A percentile compares a stretch with the other conserved stretches of the same genome.
These are phyloP conservation scores for Plantago ovata DNA, from an alignment of 257 asterid genomes.

Conservation along the genomic window DNA sequence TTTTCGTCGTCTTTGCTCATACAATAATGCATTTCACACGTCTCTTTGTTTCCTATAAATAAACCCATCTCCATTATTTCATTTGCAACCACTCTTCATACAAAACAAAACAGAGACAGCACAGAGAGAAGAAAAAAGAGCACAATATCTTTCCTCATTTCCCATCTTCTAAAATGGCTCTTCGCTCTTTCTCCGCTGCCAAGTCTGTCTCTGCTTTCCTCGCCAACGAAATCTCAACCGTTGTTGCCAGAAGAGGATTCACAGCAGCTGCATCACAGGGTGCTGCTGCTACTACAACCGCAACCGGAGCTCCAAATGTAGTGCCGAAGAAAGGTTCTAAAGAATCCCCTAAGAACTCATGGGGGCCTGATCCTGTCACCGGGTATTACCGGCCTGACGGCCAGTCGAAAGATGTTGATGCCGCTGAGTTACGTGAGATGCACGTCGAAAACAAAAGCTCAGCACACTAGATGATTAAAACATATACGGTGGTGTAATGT, in stretches of 20 bases:
- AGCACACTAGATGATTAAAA: background rate
- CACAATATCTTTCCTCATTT: too few relatives aligned
- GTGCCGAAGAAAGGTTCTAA: constrained; percentile 36
- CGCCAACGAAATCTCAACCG: constrained; percentile 31
- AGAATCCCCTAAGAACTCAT: constrained; percentile 48
- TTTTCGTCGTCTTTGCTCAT: too few relatives aligned
- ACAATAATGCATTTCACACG: too few relatives aligned
- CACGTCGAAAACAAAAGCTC: constrained; percentile 37
- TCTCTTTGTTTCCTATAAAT: too few relatives aligned
- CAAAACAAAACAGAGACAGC: too few relatives aligned
- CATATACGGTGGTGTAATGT: too few relatives aligned
- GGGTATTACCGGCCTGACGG: constrained; percentile 77
- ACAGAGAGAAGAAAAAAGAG: too few relatives aligned
- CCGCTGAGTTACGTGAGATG: constrained; percentile 52
- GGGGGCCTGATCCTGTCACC: constrained; percentile 83
- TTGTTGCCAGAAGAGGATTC: constrained; percentile 24
- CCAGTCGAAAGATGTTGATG: constrained; percentile 45
- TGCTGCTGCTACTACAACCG: constrained; percentile 3
- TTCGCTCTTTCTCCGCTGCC: constrained; percentile 33
- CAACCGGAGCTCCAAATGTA: background rate
- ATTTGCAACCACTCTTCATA: too few relatives aligned
- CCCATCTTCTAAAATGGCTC: constrained; percentile 27
- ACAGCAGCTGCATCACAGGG: constrained; percentile 26
- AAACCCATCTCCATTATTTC: too few relatives aligned
- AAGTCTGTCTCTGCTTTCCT: constrained; percentile 34